Conservation (phyloP, 257 asterid genomes). For the Leonotis leonurus region DNA sequence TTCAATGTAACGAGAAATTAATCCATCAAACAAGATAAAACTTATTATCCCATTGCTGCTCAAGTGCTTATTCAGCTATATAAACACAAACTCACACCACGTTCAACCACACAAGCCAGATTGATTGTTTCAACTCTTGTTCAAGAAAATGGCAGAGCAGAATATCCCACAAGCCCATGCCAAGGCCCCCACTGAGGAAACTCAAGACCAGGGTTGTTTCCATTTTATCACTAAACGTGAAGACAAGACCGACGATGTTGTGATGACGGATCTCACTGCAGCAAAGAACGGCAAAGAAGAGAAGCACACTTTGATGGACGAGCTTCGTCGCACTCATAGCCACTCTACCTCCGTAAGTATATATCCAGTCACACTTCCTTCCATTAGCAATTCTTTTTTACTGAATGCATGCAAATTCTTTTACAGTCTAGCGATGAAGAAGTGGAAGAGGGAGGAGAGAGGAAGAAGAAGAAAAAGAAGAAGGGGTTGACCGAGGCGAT, state of each 20-base stretch:
- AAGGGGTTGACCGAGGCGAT: slow-evolving; percentile 32
- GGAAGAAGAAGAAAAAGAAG: slow-evolving; percentile 34
- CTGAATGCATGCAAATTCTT: neutral
- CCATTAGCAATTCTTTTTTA: neutral
- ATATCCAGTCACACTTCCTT: too few relatives aligned
- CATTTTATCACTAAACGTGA: slow-evolving; percentile 28
- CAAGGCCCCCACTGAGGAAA: slow-evolving; percentile 4
- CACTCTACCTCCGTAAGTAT: slow-evolving; percentile 31
- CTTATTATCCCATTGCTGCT: too few relatives aligned
- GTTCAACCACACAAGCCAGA: too few relatives aligned
- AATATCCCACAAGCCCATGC: slow-evolving; percentile 12
- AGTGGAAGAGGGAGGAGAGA: slow-evolving; percentile 34
- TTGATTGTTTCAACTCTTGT: too few relatives aligned
- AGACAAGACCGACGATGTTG: slow-evolving; percentile 17
- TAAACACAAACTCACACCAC: neutral
- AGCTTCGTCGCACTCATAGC: slow-evolving; percentile 28
- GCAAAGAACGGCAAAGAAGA: slow-evolving; percentile 6
- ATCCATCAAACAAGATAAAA: neutral
- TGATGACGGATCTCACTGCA: slow-evolving; percentile 14
- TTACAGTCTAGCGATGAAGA: slow-evolving; percentile 48
- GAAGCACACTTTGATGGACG: slow-evolving; percentile 30
- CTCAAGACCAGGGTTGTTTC: slow-evolving; percentile 18
- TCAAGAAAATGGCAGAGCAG: slow-evolving; percentile 28
- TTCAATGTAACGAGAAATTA: too few relatives aligned
- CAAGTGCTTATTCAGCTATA: slow-evolving; percentile 20